Conservation (phyloP, 371 early-diverging fungal genomes). For the Apophysomyces ossiformis region DNA sequence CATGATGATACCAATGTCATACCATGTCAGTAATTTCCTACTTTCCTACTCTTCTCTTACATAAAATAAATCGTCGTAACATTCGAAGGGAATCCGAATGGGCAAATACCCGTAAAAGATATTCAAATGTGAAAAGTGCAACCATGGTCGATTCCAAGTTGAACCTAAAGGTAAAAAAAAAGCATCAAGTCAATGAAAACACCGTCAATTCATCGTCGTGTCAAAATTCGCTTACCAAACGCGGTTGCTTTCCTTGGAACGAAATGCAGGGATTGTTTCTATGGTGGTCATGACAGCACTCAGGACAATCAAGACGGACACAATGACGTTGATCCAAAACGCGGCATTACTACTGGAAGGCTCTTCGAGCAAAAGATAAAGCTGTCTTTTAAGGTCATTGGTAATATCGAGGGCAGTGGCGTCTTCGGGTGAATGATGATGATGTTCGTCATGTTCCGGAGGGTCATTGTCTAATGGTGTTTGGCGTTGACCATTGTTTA, state of each 20-base stretch:
- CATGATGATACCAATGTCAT: not conserved
- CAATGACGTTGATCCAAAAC: slow-evolving; percentile 76
- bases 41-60: slow-evolving; percentile 25
- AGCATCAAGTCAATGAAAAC: no score
- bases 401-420: slow-evolving; percentile 26
- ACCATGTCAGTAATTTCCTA: no score
- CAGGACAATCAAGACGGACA: slow-evolving; percentile 75
- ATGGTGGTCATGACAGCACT: slow-evolving; percentile 83
- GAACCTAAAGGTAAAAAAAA: slow-evolving; percentile 54
- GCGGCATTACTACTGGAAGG: slow-evolving; percentile 75
- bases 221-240: slow-evolving; percentile 55
- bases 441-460: not conserved
- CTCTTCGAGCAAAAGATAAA: slow-evolving; percentile 74
- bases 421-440: not conserved
- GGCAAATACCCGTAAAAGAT: slow-evolving; percentile 68
- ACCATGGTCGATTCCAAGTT: slow-evolving; percentile 80
- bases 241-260: slow-evolving; percentile 58
- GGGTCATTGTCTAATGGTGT: not conserved
- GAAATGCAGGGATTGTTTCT: slow-evolving; percentile 85
- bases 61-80: slow-evolving; percentile 51
- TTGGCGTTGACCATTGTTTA: not conserved
- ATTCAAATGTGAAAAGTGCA: slow-evolving; percentile 79
- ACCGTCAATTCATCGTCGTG: no score
- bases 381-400: slow-evolving; percentile 54
- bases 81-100: slow-evolving; percentile 69